phyloP scores from a whole-genome alignment of 257 asterid species.

The Primulina tabacum region DNA sequence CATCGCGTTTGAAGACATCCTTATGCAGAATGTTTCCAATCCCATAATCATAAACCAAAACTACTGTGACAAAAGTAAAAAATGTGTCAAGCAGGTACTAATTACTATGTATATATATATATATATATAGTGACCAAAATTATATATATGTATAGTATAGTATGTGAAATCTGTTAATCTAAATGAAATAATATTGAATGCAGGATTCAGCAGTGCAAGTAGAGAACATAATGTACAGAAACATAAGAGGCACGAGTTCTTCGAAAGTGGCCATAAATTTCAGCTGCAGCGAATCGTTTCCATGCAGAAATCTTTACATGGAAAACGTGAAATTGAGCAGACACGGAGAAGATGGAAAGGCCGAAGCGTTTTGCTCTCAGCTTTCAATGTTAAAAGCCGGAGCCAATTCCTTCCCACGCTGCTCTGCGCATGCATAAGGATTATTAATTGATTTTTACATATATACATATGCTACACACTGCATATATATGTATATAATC shows the following conservation, averaged over 20 bases:
- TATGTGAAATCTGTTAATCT: background rate
- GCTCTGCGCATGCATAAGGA: constrained; percentile 14
- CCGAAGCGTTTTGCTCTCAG: constrained; percentile 40
- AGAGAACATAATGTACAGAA: constrained; percentile 57
- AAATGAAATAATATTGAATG: background rate
- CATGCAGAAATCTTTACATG: constrained; percentile 58
- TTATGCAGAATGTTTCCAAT: constrained; percentile 63
- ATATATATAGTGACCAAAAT: too few relatives aligned
- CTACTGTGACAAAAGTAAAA: constrained; percentile 63
- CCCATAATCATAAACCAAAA: constrained; percentile 84
- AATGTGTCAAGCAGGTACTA: constrained; percentile 58
- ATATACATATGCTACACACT: too few relatives aligned
- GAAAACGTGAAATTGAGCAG: constrained; percentile 45
- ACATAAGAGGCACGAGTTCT: constrained; percentile 74
- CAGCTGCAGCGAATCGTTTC: constrained; percentile 60
- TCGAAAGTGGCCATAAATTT: constrained; percentile 56
- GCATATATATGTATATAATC: too few relatives aligned
- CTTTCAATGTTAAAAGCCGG: constrained; percentile 21
- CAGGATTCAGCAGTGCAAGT: constrained; percentile 81
- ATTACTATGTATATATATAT: too few relatives aligned
- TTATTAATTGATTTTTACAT: too few relatives aligned
- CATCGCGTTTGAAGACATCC: constrained; percentile 57
- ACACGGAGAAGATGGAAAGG: constrained; percentile 25
- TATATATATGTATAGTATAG: too few relatives aligned
- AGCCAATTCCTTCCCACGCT: constrained; percentile 28